Evolutionary conservation across 78 protist species (phyloP).

Genomic region (Isochrysis galbana): DNA sequence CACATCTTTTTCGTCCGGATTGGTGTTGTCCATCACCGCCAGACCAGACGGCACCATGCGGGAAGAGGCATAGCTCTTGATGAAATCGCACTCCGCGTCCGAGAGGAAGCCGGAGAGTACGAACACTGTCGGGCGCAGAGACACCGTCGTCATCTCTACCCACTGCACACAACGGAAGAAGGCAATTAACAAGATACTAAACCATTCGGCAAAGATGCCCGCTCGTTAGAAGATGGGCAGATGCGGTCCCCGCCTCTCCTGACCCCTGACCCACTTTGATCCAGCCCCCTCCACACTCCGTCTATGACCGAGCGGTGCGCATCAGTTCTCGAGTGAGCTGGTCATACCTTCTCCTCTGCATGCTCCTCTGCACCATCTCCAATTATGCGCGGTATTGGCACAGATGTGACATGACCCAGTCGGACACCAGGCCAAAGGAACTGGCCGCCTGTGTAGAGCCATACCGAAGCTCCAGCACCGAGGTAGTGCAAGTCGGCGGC

Average conservation of each 20-base stretch:
- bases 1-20: not conserved
- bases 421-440: slow-evolving; percentile 16
- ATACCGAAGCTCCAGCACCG: not conserved
- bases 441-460: slow-evolving; percentile 12
- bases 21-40: not conserved
- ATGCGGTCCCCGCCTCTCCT: too few species aligned
- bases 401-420: not conserved
- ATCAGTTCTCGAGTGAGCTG: not conserved
- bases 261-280: too few species aligned
- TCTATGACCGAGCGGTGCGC: too few species aligned
- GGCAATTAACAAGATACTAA: too few species aligned
- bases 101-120: slow-evolving; percentile 16
- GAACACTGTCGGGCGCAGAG: not conserved
- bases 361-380: not conserved
- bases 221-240: too few species aligned
- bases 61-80: not conserved
- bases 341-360: not conserved
- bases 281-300: too few species aligned
- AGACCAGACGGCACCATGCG: not conserved
- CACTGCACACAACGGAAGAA: not conserved
- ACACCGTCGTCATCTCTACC: not conserved
- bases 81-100: not conserved
- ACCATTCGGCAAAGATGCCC: too few species aligned
- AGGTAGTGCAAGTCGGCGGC: not conserved
- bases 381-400: not conserved